Evolutionary conservation across 2,329 filamentous ascomycete species (phyloP).

Genomic region (Claviceps digitariae): DNA sequence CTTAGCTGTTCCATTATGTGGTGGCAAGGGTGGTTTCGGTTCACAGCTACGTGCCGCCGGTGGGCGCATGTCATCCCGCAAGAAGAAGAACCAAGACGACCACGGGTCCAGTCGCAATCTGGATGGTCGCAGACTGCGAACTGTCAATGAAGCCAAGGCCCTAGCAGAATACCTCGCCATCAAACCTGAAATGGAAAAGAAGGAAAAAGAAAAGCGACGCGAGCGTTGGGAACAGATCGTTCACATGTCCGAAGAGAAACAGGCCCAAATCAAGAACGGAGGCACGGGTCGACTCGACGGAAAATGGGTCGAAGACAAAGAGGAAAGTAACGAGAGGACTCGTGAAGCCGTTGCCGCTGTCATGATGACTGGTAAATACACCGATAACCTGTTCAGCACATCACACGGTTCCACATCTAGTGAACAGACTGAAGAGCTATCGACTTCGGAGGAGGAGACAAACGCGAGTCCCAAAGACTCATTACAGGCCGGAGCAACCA

Average conservation of each 20-base stretch:
- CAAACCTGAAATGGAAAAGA: conserved; percentile 93
- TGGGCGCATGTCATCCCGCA: conserved; percentile 93
- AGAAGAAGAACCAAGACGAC: conserved; percentile 73
- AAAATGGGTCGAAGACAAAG: conserved; percentile 90
- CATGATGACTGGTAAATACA: conserved; percentile 51
- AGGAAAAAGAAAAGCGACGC: conserved; percentile 75
- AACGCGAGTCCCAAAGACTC: conserved; percentile 33
- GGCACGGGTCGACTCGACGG: conserved; percentile 62
- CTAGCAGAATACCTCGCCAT: conserved; percentile 89
- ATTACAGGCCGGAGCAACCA: conserved; percentile 31
- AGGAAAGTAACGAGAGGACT: conserved; percentile 76
- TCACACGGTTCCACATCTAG: conserved; percentile 34
- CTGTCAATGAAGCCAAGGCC: conserved; percentile 88
- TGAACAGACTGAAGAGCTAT: conserved; percentile 14
- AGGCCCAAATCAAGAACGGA: conserved; percentile 70
- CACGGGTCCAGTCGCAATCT: conserved; percentile 88
- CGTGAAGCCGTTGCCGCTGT: conserved; percentile 59
- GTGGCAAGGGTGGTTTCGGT: conserved; percentile 95
- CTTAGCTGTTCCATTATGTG: conserved; percentile 64
- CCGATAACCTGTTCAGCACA: conserved; percentile 43
- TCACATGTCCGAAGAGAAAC: conserved; percentile 65
- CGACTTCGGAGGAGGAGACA: conserved; percentile 23
- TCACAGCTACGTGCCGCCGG: conserved; percentile 93
- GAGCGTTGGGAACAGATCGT: conserved; percentile 83
- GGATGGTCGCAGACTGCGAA: conserved; percentile 78